Percentiles rank a stretch among this genome's conserved stretches.
These are phyloP conservation scores for Cairneyella variabilis DNA, from an alignment of 495 filamentous ascomycete species.

Conservation along the genomic window DNA sequence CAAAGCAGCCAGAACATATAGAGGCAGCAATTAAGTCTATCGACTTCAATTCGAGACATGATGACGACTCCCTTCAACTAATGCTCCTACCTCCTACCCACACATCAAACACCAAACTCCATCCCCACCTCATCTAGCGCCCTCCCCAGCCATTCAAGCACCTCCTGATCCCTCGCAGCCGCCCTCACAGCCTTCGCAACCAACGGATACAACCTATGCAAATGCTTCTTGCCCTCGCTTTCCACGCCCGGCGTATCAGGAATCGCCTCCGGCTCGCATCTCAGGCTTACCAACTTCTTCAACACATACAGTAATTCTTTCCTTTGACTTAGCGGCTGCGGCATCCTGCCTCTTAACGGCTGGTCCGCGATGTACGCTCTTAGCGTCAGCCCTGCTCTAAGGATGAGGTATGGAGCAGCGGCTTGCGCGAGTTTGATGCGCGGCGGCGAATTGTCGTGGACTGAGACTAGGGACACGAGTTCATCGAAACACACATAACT, in stretches of 20 bases:
- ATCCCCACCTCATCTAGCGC: constrained; percentile 63
- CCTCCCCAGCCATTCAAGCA: constrained; percentile 50
- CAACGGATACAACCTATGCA: constrained; percentile 80
- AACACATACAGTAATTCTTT: constrained; percentile 74
- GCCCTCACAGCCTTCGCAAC: constrained; percentile 65
- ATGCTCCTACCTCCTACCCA: not conserved
- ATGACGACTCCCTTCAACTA: too few relatives aligned
- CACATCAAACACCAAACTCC: constrained; percentile 50
- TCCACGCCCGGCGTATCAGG: constrained; percentile 56
- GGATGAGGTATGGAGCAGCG: constrained; percentile 77
- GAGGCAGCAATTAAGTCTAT: too few relatives aligned
- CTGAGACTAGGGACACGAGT: constrained; percentile 66
- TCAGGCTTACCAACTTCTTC: constrained; percentile 55
- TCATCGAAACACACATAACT: constrained; percentile 77
- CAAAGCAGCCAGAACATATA: too few relatives aligned
- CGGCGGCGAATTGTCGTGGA: constrained; percentile 32
- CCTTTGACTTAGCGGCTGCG: constrained; percentile 78
- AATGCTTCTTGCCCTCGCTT: constrained; percentile 59
- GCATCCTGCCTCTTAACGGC: constrained; percentile 86
- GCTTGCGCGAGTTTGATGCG: constrained; percentile 62
- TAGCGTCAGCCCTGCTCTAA: constrained; percentile 74
- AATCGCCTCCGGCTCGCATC: constrained; percentile 68
- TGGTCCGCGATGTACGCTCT: constrained; percentile 87
- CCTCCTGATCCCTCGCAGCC: constrained; percentile 60
- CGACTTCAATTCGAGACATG: too few relatives aligned